Evolutionary conservation across 2,329 filamentous ascomycete genomes (phyloP).

Genomic region (Pseudocercospora ulei): DNA sequence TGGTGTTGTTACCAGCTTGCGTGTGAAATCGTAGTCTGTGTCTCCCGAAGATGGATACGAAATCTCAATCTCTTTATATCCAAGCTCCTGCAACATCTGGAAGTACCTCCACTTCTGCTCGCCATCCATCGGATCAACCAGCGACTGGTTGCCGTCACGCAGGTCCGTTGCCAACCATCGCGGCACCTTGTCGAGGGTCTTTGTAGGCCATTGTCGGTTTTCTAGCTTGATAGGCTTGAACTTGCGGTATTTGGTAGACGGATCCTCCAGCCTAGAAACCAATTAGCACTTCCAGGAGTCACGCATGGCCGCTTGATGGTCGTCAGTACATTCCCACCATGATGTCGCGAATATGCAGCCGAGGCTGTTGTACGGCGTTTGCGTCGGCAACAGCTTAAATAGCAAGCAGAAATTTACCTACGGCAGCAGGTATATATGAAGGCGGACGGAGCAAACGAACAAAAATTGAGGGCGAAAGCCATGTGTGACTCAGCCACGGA

Average conservation of each 20-base stretch:
- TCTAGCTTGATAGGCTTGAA: slow-evolving; percentile 59
- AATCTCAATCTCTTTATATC: slow-evolving; percentile 96
- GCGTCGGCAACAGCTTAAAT: no score
- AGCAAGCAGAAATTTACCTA: no score
- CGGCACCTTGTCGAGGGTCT: slow-evolving; percentile 71
- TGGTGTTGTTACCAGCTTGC: slow-evolving; percentile 73
- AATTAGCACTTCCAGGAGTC: slow-evolving; percentile 7
- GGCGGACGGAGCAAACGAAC: no score
- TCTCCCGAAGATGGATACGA: slow-evolving; percentile 91
- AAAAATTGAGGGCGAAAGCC: no score
- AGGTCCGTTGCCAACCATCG: slow-evolving; percentile 85
- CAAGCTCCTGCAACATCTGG: slow-evolving; percentile 81
- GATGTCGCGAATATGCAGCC: neutral
- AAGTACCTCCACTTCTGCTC: slow-evolving; percentile 95
- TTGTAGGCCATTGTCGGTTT: slow-evolving; percentile 73
- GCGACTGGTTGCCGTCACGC: slow-evolving; percentile 86
- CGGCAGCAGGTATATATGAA: no score
- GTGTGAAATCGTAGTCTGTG: slow-evolving; percentile 92
- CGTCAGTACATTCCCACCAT: slow-evolving; percentile 3
- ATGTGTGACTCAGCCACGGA: no score
- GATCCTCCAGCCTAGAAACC: slow-evolving; percentile 46
- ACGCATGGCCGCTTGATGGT: neutral
- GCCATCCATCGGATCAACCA: slow-evolving; percentile 89
- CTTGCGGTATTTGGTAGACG: slow-evolving; percentile 61
- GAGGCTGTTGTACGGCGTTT: no score